phyloP scores from a whole-genome alignment of 2,329 filamentous ascomycete genomes.

The Colletotrichum spinosum region DNA sequence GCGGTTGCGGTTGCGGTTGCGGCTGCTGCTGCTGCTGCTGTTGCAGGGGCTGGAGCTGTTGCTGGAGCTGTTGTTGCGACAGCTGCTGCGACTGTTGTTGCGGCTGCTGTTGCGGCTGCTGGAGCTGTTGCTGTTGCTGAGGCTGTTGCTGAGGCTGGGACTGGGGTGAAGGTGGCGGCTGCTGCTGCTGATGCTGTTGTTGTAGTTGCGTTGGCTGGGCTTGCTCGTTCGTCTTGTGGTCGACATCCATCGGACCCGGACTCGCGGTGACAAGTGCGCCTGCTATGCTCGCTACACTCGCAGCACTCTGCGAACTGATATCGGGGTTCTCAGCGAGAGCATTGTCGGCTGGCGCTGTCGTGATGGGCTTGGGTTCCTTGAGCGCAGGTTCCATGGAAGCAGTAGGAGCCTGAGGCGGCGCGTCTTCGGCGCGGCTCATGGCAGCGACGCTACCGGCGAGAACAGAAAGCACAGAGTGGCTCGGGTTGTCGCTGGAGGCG shows the following conservation, averaged over 20 bases:
- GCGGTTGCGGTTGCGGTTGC: constrained; percentile 60
- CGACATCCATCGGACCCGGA: constrained; percentile 66
- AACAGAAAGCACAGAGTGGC: constrained; percentile 64
- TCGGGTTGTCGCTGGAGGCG: constrained; percentile 64
- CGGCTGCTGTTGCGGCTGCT: constrained; percentile 57
- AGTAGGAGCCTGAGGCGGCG: constrained; percentile 56
- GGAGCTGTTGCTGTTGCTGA: constrained; percentile 49
- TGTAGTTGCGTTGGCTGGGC: constrained; percentile 49
- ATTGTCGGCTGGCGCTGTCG: constrained; percentile 46
- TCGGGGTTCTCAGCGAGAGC: constrained; percentile 54
- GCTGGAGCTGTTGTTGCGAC: constrained; percentile 49
- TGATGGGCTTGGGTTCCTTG: constrained; percentile 43
- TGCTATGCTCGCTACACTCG: constrained; percentile 54
- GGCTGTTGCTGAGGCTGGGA: constrained; percentile 49
- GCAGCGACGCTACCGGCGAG: constrained; percentile 65
- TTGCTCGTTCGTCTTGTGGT: constrained; percentile 52
- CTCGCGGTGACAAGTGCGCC: constrained; percentile 60
- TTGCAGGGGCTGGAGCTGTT: constrained; percentile 58
- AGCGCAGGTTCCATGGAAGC: constrained; percentile 56
- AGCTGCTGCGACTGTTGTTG: constrained; percentile 61
- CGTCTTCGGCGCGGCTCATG: constrained; percentile 68
- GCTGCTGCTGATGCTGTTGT: constrained; percentile 64
- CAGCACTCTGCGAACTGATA: constrained; percentile 56
- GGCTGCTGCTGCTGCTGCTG: constrained; percentile 48
- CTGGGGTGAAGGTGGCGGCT: constrained; percentile 51